These are phyloP conservation scores for Puccinia novopanici DNA, from an alignment of 1,284 basidiomycete species.

Conservation along the genomic window DNA sequence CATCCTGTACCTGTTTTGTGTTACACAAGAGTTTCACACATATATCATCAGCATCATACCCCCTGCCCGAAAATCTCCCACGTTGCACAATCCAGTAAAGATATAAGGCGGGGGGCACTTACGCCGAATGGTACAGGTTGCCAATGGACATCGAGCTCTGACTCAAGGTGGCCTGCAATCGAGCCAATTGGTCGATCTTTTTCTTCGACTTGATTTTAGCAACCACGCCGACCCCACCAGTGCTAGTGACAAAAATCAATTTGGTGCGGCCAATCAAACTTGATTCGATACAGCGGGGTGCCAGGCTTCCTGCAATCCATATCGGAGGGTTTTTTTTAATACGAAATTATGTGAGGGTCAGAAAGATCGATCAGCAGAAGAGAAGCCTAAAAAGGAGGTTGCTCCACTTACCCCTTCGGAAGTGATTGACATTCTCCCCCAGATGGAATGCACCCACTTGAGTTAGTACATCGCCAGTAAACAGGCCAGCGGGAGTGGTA, in stretches of 20 bases:
- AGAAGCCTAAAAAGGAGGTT: background rate
- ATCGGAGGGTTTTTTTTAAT: background rate
- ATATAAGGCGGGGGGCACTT: background rate
- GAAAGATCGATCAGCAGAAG: background rate
- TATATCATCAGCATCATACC: background rate
- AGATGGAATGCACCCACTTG: conserved; percentile 31
- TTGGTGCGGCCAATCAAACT: conserved; percentile 9
- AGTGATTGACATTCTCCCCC: conserved; percentile 45
- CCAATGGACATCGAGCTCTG: conserved; percentile 12
- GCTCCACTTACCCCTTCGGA: conserved; percentile 21
- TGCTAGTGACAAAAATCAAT: conserved; percentile 41
- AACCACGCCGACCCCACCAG: conserved; percentile 30
- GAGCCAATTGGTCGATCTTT: conserved; percentile 1
- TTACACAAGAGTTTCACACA: background rate
- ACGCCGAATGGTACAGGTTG: conserved; percentile 15
- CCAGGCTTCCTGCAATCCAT: conserved; percentile 6
- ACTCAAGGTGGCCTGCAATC: conserved; percentile 11
- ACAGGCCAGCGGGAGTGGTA: background rate
- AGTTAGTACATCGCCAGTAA: background rate
- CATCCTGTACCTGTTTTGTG: conserved; percentile 33
- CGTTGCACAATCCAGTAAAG: background rate
- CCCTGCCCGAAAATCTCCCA: background rate
- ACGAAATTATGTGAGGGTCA: background rate
- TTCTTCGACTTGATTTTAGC: conserved; percentile 19
- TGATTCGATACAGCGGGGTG: conserved; percentile 10